These are phyloP conservation scores for Cyamopsis tetragonoloba DNA, from an alignment of 306 rosid genomes.

Conservation along the genomic window DNA sequence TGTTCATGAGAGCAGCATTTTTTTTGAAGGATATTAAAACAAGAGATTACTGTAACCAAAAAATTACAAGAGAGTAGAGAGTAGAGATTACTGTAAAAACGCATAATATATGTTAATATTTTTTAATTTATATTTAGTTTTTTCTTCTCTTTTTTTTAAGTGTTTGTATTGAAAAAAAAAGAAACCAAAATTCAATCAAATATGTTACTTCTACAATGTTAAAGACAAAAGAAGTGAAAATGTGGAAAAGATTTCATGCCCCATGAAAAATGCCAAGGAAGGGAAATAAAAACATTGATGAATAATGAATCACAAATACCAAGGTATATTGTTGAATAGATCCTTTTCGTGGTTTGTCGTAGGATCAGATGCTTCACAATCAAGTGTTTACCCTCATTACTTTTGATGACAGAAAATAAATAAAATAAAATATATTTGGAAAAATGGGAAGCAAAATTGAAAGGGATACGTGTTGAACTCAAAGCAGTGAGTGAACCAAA, in stretches of 20 bases:
- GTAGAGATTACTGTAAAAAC: too few species aligned
- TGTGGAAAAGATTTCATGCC: not conserved
- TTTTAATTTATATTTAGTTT: too few species aligned
- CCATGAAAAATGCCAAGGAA: not conserved
- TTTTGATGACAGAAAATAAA: not conserved
- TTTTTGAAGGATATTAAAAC: too few species aligned
- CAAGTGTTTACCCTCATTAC: not conserved
- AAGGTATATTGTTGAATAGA: not conserved
- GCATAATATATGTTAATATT: too few species aligned
- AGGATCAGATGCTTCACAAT: slow-evolving; percentile 13
- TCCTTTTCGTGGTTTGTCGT: slow-evolving; percentile 13
- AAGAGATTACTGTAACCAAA: too few species aligned
- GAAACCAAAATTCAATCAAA: too few species aligned
- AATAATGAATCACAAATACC: not conserved
- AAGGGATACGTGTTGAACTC: slow-evolving; percentile 33
- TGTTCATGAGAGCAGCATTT: too few species aligned
- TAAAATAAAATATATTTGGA: not conserved
- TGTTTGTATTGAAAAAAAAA: too few species aligned
- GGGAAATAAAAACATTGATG: not conserved
- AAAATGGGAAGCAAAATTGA: not conserved
- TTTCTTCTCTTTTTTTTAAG: too few species aligned
- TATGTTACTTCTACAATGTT: not conserved
- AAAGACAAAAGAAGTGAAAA: not conserved
- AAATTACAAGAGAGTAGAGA: too few species aligned
- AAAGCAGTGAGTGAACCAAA: not conserved